These are phyloP conservation scores for Tetraselmis striata DNA, from an alignment of 139 green algal species.

Conservation along the genomic window DNA sequence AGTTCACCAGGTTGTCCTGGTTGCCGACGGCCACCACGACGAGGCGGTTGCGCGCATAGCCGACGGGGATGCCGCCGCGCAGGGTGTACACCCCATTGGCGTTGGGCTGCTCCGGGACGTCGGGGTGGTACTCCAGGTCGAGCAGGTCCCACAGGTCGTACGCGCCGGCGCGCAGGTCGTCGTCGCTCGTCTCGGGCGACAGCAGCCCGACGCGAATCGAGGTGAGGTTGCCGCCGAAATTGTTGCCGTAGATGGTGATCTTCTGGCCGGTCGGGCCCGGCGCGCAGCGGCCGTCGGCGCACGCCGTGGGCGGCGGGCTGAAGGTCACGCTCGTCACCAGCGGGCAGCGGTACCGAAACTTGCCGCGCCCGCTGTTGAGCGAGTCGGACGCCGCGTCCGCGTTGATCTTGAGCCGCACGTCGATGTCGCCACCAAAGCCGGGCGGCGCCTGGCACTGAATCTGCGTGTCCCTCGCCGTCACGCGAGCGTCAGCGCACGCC, in stretches of 20 bases:
- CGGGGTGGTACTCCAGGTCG: neutral
- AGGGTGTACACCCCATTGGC: constrained; percentile 11
- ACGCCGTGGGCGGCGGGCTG: neutral
- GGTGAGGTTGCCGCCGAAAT: neutral
- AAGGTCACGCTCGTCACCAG: neutral
- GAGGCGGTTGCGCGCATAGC: constrained; percentile 3
- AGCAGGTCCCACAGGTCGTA: neutral
- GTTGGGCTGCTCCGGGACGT: neutral
- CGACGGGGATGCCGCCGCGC: constrained; percentile 2
- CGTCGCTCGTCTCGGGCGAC: neutral
- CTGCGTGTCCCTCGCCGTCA: constrained; percentile 1
- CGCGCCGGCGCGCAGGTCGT: neutral
- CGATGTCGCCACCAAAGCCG: constrained; percentile 7
- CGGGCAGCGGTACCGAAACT: constrained; percentile 17
- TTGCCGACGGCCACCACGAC: constrained; percentile 13
- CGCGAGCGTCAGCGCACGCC: constrained; percentile 1
- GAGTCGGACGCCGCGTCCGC: neutral
- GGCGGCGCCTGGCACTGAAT: constrained; percentile 13
- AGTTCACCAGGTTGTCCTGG: constrained; percentile 10
- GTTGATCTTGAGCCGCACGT: constrained; percentile 12
- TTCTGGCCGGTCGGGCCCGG: constrained; percentile 2
- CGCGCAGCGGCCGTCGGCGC: neutral
- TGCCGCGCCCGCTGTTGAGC: constrained; percentile 7
- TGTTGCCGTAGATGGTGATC: neutral
- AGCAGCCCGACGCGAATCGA: constrained; percentile 6